Evolutionary conservation across 1,139 yeast genomes (phyloP).

Genomic region (Debaryomyces sp.): DNA sequence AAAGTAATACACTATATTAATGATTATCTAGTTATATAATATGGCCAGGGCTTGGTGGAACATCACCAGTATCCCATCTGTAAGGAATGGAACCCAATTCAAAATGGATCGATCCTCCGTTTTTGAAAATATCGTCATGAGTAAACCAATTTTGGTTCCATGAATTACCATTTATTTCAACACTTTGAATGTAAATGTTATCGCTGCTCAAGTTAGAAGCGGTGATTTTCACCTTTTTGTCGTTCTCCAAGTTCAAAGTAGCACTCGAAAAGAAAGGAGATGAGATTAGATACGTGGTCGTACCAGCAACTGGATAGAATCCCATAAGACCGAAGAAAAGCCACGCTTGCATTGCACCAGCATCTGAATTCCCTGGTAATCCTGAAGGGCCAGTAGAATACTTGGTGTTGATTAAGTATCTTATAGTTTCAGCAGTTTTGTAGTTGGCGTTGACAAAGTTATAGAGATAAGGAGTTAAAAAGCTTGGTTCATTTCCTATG

Average conservation of each 20-base stretch:
- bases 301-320: conserved; percentile 40
- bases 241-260: conserved; percentile 27
- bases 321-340: conserved; percentile 38
- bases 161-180: conserved; percentile 30
- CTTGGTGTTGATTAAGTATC: conserved; percentile 30
- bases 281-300: conserved; percentile 35
- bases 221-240: conserved; percentile 25
- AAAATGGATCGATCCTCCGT: conserved; percentile 32
- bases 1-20: not conserved
- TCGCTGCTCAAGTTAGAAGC: conserved; percentile 27
- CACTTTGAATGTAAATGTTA: conserved; percentile 28
- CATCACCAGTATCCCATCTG: conserved; percentile 28
- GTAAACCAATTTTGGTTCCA: conserved; percentile 35
- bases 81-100: conserved; percentile 24
- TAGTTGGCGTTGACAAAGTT: conserved; percentile 30
- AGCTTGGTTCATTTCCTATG: conserved; percentile 40
- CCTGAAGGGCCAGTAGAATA: conserved; percentile 28
- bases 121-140: conserved; percentile 32
- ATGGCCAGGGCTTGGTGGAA: conserved; percentile 34
- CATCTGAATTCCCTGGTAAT: conserved; percentile 43
- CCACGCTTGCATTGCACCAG: conserved; percentile 47
- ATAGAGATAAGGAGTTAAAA: conserved; percentile 34
- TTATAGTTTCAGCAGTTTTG: conserved; percentile 33
- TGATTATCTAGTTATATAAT: not conserved
- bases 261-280: conserved; percentile 34